phyloP scores from a whole-genome alignment of 768 basidiomycete species.

The Pisolithus tinctorius region DNA sequence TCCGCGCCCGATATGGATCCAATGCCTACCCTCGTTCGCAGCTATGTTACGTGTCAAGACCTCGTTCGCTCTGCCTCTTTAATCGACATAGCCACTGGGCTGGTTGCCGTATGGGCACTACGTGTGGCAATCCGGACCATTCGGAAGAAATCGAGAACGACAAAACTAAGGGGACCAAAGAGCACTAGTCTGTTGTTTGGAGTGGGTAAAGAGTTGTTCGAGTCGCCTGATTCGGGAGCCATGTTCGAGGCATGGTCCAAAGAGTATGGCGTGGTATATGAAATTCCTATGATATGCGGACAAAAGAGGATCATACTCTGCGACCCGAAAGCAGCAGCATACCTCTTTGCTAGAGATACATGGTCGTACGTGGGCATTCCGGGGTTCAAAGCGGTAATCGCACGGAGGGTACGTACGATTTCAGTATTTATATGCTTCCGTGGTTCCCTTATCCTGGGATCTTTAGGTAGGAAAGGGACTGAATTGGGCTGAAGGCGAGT shows the following conservation, averaged over 20 bases:
- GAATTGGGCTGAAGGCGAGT: background rate
- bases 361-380: slow-evolving; percentile 37
- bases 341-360: slow-evolving; percentile 45
- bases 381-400: slow-evolving; percentile 30
- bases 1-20: too few species aligned
- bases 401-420: slow-evolving; percentile 19
- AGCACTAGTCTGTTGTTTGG: too few species aligned
- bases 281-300: slow-evolving; percentile 17
- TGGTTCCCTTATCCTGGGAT: slow-evolving; percentile 8
- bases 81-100: background rate
- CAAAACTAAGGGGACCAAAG: background rate
- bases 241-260: too few species aligned
- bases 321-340: slow-evolving; percentile 41
- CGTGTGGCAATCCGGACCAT: background rate
- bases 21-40: too few species aligned
- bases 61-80: background rate
- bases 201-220: too few species aligned
- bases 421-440: too few species aligned
- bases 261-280: too few species aligned
- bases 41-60: too few species aligned
- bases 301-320: slow-evolving; percentile 29
- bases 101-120: background rate
- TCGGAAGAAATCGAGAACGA: background rate
- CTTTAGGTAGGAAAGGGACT: slow-evolving; percentile 9
- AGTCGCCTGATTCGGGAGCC: too few species aligned